A percentile compares a stretch with the other conserved stretches of the same genome.
Evolutionary conservation across 2,329 filamentous ascomycete genomes (phyloP).

Genomic region (Lachnellula occidentalis): DNA sequence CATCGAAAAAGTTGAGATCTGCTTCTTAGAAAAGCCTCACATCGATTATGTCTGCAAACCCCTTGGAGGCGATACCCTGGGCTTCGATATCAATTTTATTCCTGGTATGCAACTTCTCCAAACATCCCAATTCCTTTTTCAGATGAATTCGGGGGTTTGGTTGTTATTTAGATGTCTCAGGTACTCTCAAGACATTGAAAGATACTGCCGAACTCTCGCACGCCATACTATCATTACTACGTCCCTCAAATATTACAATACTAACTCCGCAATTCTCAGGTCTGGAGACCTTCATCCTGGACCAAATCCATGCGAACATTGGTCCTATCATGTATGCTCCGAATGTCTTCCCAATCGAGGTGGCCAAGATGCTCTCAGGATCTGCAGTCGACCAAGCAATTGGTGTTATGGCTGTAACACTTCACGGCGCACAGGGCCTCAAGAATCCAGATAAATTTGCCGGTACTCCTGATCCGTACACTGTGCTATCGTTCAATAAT

Average conservation of each 20-base stretch:
- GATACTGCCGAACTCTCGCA: too few relatives aligned
- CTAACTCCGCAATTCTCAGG: too few relatives aligned
- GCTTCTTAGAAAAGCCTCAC: constrained; percentile 75
- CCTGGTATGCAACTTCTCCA: constrained; percentile 49
- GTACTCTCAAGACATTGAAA: too few relatives aligned
- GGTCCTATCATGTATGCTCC: constrained; percentile 97
- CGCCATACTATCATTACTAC: too few relatives aligned
- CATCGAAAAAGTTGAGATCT: constrained; percentile 90
- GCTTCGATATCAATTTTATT: constrained; percentile 99
- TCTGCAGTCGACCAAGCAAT: constrained; percentile 93
- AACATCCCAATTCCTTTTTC: too few relatives aligned
- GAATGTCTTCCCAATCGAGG: constrained; percentile 96
- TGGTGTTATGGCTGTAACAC: constrained; percentile 83
- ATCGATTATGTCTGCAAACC: constrained; percentile 99
- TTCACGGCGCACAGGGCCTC: constrained; percentile 85
- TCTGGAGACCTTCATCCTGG: constrained; percentile 86
- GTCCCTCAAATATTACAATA: too few relatives aligned
- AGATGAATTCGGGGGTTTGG: too few relatives aligned
- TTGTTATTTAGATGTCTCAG: too few relatives aligned
- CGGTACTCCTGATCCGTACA: constrained; percentile 87
- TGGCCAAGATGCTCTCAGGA: constrained; percentile 95
- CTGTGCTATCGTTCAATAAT: constrained; percentile 76
- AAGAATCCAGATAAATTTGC: constrained; percentile 95
- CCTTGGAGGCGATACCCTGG: constrained; percentile 87
- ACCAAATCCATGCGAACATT: constrained; percentile 91